Evolutionary conservation across 75 land plant genomes (phyloP), one percentile per base, ranked within the genome.

Genomic region (Gnetum montanum): DNA sequence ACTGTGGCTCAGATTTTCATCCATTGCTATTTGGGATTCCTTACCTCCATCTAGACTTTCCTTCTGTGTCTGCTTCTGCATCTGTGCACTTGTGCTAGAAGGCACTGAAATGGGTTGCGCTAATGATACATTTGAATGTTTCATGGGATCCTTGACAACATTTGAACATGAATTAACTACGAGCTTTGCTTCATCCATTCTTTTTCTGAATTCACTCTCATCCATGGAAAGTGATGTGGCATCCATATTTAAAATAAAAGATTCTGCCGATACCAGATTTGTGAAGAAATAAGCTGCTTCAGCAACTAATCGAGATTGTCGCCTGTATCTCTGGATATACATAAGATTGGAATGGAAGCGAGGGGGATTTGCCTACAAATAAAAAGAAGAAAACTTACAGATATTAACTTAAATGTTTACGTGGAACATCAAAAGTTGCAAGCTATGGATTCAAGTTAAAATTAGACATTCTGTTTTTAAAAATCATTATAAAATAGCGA

Each of bases 201-300:
- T 92, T 44, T 34, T 77, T 71, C 90, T 75, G 58, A 80, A 95
- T 64, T 95, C 99, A 29, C 31, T 22, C 48, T 81, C 80, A 37
- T 95, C 99, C 88, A 95, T 86, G 34, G 97, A 86, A 60, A 95
- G 71, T 26, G 99, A 77, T n/a, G 73, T 34, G 34, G 86, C 97
- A 70, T 90, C 80, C 57, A 95, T 69, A 30, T 76, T 77, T 38
- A 68, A 64, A 63, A 95, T 86, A 62, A 95, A 90, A 18, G 92
- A 79, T 47, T 86, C 92, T 24, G 78, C 93, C 46, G 99, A 95
- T 11, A 86, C 89, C 51, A 95, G 74, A 64, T 86, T 83, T 34
- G 99, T 95, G 56, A 83, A 95, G 66, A 65, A 90, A 44, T 95
- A 95, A 34, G 97, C 80, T 59, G 99, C 77, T 68, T 95, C 99